Evolutionary conservation across 441 rosid species (phyloP), one percentile per base, ranked within the genome.

Genomic region (Brassica hybrid): DNA sequence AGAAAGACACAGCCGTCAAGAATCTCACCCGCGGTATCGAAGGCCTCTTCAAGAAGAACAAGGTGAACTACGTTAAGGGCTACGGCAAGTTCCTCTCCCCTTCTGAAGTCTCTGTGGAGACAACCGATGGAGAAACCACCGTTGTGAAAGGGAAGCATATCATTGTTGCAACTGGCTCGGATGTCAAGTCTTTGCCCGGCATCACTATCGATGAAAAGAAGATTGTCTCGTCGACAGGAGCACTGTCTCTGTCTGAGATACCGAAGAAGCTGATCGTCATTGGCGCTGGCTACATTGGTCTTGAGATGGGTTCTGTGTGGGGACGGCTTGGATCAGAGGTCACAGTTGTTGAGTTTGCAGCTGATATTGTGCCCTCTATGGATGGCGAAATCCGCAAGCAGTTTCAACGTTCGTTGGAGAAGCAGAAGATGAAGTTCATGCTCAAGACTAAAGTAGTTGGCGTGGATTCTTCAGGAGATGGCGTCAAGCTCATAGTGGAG

Each of bases 271-370:
- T 96, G 5, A 91, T 96, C 27, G 98, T 96, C 60, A 86, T 96
- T 77, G 99, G 99, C 32, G 99, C 99, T 43, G 99, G 99, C 30
- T 92, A 92, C 84, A 96, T 96, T 68, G 99, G 99, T 72, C 95
- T 93, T 50, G 98, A 96, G 92, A 88, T 96, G 98, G 99, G 98
- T 41, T 96, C 99, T 12, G 98, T 93, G 1, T 93, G 98, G 98
- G 89, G 88, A 30, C 84, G 98, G 21, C 85, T 96, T 2, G 99
- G 98, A 38, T 96, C 98, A 23, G 97, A 90, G 81, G 99, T 96
- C 57, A 94, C 99, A 10, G 99, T 96, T 67, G 97, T 96, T 74
- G 99, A 96, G 88, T 96, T 93, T 85, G 98, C 92, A 17, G 72
- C 94, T 0, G 99, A 96, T 78, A 93, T 96, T 4, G 98, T 96